Conservation (phyloP, 2,329 filamentous ascomycete genomes). For the Hymenoscyphus fraxineus region DNA sequence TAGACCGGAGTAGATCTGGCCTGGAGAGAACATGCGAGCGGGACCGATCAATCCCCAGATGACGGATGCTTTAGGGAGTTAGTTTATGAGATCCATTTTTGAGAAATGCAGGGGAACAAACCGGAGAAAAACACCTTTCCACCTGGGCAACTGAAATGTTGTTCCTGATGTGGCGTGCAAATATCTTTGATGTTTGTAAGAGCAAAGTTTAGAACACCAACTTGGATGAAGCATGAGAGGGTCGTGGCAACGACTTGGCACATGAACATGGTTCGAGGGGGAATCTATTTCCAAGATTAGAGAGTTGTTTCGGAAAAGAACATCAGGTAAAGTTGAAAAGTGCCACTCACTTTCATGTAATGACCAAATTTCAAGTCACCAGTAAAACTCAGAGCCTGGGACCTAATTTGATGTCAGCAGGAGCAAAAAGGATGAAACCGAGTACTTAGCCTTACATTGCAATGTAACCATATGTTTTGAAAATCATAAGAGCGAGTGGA, state of each 20-base stretch:
- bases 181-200: constrained; percentile 60
- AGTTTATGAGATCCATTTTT: constrained; percentile 32
- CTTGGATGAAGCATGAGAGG: constrained; percentile 61
- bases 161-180: constrained; percentile 52
- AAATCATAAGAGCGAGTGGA: constrained; percentile 73
- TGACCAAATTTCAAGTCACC: constrained; percentile 49
- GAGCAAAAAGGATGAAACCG: background rate
- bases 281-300: constrained; percentile 43
- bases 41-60: constrained; percentile 75
- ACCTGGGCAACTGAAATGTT: constrained; percentile 54
- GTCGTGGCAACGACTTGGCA: constrained; percentile 54
- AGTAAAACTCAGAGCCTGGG: constrained; percentile 42
- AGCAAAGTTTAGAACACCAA: constrained; percentile 58
- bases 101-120: constrained; percentile 40
- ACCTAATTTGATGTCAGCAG: constrained; percentile 1
- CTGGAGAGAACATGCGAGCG: constrained; percentile 62
- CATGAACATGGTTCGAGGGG: constrained; percentile 35
- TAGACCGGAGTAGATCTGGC: constrained; percentile 59
- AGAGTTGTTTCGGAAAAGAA: constrained; percentile 53
- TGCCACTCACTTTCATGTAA: constrained; percentile 43
- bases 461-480: constrained; percentile 71
- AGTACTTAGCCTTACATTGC: constrained; percentile 63
- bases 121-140: constrained; percentile 56
- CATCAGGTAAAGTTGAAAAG: background rate
- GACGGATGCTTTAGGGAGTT: constrained; percentile 63